These are phyloP conservation scores for Pestalotiopsis sp. DNA, from an alignment of 2,329 filamentous ascomycete genomes.

Conservation along the genomic window DNA sequence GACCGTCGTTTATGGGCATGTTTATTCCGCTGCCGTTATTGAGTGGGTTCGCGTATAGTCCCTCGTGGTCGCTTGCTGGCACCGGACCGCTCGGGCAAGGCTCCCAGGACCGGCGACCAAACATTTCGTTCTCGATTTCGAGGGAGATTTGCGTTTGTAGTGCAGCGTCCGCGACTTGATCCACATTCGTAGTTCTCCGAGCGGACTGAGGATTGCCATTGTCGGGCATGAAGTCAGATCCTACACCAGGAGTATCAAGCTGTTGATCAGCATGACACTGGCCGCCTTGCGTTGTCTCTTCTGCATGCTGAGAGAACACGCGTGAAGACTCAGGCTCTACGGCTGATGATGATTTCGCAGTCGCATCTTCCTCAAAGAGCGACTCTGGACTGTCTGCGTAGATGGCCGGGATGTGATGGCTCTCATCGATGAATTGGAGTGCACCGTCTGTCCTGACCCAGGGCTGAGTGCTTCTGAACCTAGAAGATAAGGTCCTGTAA, in stretches of 20 bases:
- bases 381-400: background rate
- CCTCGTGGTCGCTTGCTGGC: background rate
- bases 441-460: background rate
- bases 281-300: background rate
- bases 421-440: background rate
- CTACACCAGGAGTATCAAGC: background rate
- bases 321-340: background rate
- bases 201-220: background rate
- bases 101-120: background rate
- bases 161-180: background rate
- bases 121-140: background rate
- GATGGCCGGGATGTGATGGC: background rate
- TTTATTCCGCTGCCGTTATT: background rate
- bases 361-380: background rate
- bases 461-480: background rate
- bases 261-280: background rate
- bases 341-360: background rate
- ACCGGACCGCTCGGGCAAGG: background rate
- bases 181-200: background rate
- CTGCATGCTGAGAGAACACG: background rate
- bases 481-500: background rate
- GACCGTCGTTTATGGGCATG: background rate
- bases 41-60: background rate
- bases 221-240: background rate
- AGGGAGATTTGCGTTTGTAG: background rate